These are phyloP conservation scores for Cladorrhinum samala DNA, from an alignment of 495 filamentous ascomycete genomes.

Conservation along the genomic window DNA sequence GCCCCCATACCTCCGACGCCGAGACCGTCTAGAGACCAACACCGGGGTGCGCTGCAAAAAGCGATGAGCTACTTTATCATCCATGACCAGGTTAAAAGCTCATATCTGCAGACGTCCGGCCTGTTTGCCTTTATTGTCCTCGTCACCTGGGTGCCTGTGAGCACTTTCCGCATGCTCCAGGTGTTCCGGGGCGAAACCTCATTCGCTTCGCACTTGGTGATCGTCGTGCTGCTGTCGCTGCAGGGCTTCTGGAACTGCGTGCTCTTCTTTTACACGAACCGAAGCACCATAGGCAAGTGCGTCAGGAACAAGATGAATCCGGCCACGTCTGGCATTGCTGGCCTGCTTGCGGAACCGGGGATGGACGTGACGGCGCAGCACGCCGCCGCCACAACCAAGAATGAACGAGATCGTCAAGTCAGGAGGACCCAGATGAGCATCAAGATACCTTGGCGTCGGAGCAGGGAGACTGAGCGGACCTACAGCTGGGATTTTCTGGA, in stretches of 20 bases:
- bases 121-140: conserved; percentile 68
- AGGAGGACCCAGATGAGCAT: too few relatives aligned
- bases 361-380: neutral
- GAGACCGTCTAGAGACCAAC: neutral
- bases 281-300: conserved; percentile 15
- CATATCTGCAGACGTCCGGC: conserved; percentile 67
- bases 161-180: conserved; percentile 57
- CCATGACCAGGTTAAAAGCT: conserved; percentile 53
- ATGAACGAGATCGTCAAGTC: too few relatives aligned
- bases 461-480: neutral
- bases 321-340: neutral
- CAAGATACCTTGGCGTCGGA: too few relatives aligned
- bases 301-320: conserved; percentile 3
- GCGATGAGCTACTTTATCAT: conserved; percentile 15
- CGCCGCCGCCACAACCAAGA: too few relatives aligned
- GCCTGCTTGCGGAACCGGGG: neutral
- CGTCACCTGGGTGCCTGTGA: conserved; percentile 74
- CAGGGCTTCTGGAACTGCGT: conserved; percentile 78
- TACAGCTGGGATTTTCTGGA: conserved; percentile 19
- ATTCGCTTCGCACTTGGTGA: conserved; percentile 59
- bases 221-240: conserved; percentile 63
- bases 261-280: conserved; percentile 61
- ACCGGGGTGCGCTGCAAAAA: neutral
- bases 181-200: conserved; percentile 28
- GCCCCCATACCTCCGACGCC: neutral